Conservation (phyloP, 1,139 yeast species). For the Saccharomycopsis phalli region DNA sequence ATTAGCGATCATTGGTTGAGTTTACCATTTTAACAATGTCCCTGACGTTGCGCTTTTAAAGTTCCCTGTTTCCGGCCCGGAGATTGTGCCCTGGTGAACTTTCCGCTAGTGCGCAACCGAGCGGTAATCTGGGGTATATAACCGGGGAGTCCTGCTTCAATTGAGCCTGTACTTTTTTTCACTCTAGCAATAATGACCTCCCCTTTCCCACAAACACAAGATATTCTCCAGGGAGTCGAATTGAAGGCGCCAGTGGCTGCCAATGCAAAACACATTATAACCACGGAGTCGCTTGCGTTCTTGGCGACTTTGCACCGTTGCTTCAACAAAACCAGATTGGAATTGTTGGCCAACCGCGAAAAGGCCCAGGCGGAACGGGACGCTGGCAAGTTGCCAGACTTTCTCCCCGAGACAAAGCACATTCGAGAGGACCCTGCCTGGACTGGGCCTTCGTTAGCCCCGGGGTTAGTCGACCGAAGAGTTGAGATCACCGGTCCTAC, state of each 20-base stretch:
- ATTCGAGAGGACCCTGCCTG: slow-evolving; percentile 68
- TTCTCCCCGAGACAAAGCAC: slow-evolving; percentile 60
- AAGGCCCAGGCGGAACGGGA: slow-evolving; percentile 56
- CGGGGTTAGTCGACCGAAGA: slow-evolving; percentile 68
- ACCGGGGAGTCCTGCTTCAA: too few relatives aligned
- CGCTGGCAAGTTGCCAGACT: slow-evolving; percentile 61
- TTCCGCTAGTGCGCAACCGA: too few relatives aligned
- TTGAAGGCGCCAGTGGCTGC: slow-evolving; percentile 45
- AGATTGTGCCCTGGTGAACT: too few relatives aligned
- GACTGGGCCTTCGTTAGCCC: slow-evolving; percentile 74
- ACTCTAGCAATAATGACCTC: slow-evolving; percentile 10
- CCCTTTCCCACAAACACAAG: slow-evolving; percentile 46
- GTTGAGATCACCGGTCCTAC: slow-evolving; percentile 63
- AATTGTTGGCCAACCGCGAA: slow-evolving; percentile 51
- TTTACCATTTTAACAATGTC: too few relatives aligned
- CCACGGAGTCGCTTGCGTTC: slow-evolving; percentile 62
- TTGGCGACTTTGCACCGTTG: slow-evolving; percentile 68
- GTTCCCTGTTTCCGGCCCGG: too few relatives aligned
- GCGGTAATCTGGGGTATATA: too few relatives aligned
- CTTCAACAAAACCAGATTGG: slow-evolving; percentile 53
- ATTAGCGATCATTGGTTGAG: too few relatives aligned
- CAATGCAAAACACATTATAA: slow-evolving; percentile 43
- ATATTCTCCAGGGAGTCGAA: slow-evolving; percentile 44
- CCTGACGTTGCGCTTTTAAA: too few relatives aligned
- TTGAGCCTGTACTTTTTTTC: too few relatives aligned